Percentiles rank a stretch among this genome's conserved stretches.
Conservation (phyloP, 768 basidiomycete species). For the Lepiota brunneoincarnata region DNA sequence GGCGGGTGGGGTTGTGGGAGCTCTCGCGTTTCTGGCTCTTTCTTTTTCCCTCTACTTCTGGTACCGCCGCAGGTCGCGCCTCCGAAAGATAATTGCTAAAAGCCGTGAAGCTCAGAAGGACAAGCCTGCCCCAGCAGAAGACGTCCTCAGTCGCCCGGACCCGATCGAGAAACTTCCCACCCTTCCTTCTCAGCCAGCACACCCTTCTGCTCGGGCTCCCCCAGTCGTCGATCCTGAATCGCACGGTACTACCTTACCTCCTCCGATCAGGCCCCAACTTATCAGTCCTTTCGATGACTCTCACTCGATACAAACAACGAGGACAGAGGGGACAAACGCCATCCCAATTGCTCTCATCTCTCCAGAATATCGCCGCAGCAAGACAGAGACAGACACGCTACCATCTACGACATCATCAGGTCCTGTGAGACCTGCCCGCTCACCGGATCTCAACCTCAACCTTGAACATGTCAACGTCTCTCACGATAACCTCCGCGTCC, state of each 20-base stretch:
- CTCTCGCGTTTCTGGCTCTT: conserved; percentile 55
- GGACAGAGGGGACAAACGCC: conserved; percentile 78
- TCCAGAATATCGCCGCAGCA: conserved; percentile 44
- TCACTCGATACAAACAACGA: conserved; percentile 81
- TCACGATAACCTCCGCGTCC: conserved; percentile 42
- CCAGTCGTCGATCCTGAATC: conserved; percentile 6
- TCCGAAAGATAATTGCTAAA: conserved; percentile 32
- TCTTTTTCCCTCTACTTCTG: conserved; percentile 53
- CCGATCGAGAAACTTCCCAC: conserved; percentile 61
- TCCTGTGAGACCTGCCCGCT: conserved; percentile 54
- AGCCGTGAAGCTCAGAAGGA: conserved; percentile 48
- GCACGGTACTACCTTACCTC: conserved; percentile 18
- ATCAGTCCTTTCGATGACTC: conserved; percentile 74
- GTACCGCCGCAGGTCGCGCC: conserved; percentile 58
- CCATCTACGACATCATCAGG: conserved; percentile 37
- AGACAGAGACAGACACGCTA: conserved; percentile 24
- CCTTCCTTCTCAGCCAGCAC: conserved; percentile 27
- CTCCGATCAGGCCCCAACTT: conserved; percentile 18
- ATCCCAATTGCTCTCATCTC: conserved; percentile 83
- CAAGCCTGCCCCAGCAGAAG: conserved; percentile 69
- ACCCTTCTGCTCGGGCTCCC: neutral
- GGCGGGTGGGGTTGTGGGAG: conserved; percentile 70
- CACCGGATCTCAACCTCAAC: conserved; percentile 60
- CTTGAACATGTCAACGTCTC: conserved; percentile 64
- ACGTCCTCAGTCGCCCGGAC: conserved; percentile 81